phyloP scores from a whole-genome alignment of 2,329 filamentous ascomycete species.

The Scedosporium apiospermum region DNA sequence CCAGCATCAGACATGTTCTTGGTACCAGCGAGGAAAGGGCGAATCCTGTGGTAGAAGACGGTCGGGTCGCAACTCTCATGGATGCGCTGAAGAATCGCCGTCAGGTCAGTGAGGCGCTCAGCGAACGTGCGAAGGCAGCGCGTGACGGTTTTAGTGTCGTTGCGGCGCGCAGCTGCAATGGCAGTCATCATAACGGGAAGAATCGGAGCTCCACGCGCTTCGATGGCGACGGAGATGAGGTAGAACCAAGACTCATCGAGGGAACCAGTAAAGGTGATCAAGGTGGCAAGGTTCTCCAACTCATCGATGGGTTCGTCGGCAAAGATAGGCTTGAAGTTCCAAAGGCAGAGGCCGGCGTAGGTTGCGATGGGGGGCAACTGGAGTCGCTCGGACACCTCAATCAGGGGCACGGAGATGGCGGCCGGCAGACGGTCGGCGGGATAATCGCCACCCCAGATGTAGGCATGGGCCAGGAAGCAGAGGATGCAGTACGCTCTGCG shows the following conservation, averaged over 20 bases:
- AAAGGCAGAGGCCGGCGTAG: constrained; percentile 83
- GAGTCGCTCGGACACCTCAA: constrained; percentile 65
- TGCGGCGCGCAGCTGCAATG: constrained; percentile 65
- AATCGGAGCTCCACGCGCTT: constrained; percentile 79
- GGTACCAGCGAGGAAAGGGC: constrained; percentile 90
- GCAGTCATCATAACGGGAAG: constrained; percentile 84
- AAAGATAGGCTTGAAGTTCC: constrained; percentile 96
- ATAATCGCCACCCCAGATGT: constrained; percentile 88
- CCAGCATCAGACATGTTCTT: constrained; percentile 98
- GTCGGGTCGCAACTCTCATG: constrained; percentile 92
- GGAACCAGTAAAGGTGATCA: constrained; percentile 87
- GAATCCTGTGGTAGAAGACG: constrained; percentile 90
- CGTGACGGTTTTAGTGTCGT: constrained; percentile 63
- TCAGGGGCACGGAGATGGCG: constrained; percentile 72
- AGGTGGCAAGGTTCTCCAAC: constrained; percentile 77
- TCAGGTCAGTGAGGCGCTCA: constrained; percentile 79
- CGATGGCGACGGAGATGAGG: constrained; percentile 87
- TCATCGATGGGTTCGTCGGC: constrained; percentile 70
- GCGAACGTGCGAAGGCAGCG: constrained; percentile 73
- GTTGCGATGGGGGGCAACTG: constrained; percentile 89
- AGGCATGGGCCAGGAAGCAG: constrained; percentile 85
- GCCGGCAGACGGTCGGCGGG: constrained; percentile 73
- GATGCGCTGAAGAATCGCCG: constrained; percentile 71
- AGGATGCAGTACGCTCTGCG: constrained; percentile 84
- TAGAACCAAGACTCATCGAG: constrained; percentile 99